Conservation (phyloP, 352 stramenopile species). For the Plasmopara viticola region DNA sequence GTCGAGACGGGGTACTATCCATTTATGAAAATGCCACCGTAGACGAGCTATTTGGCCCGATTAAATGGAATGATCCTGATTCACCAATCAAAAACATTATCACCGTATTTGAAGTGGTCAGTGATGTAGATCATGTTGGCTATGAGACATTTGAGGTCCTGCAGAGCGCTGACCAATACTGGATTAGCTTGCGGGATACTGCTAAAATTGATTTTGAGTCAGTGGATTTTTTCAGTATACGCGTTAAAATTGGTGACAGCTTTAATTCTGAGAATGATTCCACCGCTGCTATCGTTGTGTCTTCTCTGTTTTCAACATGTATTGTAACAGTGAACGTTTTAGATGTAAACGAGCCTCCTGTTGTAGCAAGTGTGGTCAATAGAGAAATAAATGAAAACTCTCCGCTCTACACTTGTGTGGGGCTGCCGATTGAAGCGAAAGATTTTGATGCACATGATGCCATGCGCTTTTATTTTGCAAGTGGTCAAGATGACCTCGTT, state of each 20-base stretch:
- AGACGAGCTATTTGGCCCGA: slow-evolving; percentile 15
- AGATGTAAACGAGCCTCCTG: slow-evolving; percentile 45
- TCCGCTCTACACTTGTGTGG: slow-evolving; percentile 9
- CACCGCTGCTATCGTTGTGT: slow-evolving; percentile 14
- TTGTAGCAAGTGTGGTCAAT: slow-evolving; percentile 17
- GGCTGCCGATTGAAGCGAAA: slow-evolving; percentile 10
- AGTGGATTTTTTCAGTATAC: slow-evolving; percentile 2
- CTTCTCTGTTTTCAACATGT: slow-evolving; percentile 37
- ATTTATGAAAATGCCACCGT: slow-evolving; percentile 28
- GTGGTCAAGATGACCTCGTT: not conserved
- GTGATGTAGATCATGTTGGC: slow-evolving; percentile 4
- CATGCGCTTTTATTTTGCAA: slow-evolving; percentile 7
- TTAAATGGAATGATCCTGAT: slow-evolving; percentile 43
- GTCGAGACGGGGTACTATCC: slow-evolving; percentile 8
- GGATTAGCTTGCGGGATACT: slow-evolving; percentile 11
- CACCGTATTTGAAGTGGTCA: slow-evolving; percentile 38
- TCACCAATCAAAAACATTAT: slow-evolving; percentile 32
- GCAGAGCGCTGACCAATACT: slow-evolving; percentile 5
- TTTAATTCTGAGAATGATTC: slow-evolving; percentile 10
- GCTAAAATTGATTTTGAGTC: slow-evolving; percentile 16
- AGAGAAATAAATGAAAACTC: slow-evolving; percentile 35
- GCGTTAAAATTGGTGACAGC: slow-evolving; percentile 18
- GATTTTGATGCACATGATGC: slow-evolving; percentile 16
- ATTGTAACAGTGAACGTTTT: slow-evolving; percentile 25
- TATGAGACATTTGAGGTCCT: slow-evolving; percentile 14